Conservation (phyloP, 1,284 basidiomycete genomes). For the Melampsora larici-populina region DNA sequence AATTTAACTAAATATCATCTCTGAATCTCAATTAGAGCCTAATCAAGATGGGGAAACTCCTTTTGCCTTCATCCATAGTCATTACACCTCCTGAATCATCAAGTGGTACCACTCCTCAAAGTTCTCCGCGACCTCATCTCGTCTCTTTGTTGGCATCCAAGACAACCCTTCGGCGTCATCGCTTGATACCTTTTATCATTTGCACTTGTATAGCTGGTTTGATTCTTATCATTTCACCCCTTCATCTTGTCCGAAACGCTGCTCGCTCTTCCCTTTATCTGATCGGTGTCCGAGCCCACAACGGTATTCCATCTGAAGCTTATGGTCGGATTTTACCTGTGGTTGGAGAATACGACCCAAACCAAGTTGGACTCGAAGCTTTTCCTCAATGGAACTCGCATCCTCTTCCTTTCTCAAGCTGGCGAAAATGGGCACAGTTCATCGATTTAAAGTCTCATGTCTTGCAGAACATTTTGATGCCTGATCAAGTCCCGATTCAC, state of each 20-base stretch:
- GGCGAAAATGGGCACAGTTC: background rate
- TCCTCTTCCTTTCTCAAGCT: slow-evolving; percentile 6
- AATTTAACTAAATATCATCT: too few relatives aligned
- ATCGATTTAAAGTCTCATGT: slow-evolving; percentile 2
- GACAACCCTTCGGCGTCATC: background rate
- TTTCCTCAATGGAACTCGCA: slow-evolving; percentile 8
- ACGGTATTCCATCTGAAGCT: background rate
- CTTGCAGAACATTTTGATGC: background rate
- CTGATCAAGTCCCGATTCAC: background rate
- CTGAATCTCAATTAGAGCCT: too few relatives aligned
- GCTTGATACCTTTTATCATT: background rate
- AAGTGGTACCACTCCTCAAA: background rate
- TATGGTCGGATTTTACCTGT: slow-evolving; percentile 2
- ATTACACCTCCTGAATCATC: background rate
- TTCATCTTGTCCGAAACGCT: background rate
- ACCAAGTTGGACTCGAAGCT: slow-evolving; percentile 19
- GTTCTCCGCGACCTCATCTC: background rate
- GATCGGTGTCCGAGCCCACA: background rate
- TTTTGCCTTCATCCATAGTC: background rate
- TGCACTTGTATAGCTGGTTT: background rate
- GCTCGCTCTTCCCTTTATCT: background rate
- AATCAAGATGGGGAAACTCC: background rate
- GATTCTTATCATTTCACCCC: background rate
- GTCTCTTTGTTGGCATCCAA: background rate
- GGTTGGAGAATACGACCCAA: slow-evolving; percentile 7